phyloP scores from a whole-genome alignment of 2,329 filamentous ascomycete species.

The Scytalidium lignicola region DNA sequence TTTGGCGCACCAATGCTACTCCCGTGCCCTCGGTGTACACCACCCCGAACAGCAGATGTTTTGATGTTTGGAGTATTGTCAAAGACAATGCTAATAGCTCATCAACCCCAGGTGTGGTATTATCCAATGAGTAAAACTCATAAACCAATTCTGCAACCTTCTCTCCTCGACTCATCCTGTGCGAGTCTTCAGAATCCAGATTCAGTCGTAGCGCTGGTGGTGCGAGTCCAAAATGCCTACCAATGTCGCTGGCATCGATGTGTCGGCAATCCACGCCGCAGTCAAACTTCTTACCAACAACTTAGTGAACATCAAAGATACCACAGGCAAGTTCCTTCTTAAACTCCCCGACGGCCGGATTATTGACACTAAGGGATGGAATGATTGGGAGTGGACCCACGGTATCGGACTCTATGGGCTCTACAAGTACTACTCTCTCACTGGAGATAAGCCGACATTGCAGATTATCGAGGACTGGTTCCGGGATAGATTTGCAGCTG shows the following conservation, averaged over 20 bases:
- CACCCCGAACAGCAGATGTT: too few species aligned
- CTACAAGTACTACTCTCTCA: slow-evolving; percentile 76
- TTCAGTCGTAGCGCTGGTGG: too few species aligned
- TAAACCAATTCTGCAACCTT: too few species aligned
- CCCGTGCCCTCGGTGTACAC: too few species aligned
- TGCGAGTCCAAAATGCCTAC: slow-evolving; percentile 35
- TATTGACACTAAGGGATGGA: slow-evolving; percentile 82
- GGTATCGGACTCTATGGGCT: slow-evolving; percentile 76
- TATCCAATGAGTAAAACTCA: too few species aligned
- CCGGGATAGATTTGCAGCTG: slow-evolving; percentile 45
- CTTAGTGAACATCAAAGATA: slow-evolving; percentile 72
- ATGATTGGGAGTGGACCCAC: slow-evolving; percentile 80
- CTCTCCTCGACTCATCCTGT: too few species aligned
- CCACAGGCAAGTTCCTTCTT: slow-evolving; percentile 68
- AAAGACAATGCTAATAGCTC: too few species aligned
- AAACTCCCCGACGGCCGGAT: slow-evolving; percentile 66
- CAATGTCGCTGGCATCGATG: slow-evolving; percentile 32
- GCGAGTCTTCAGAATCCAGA: too few species aligned
- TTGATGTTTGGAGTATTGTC: too few species aligned
- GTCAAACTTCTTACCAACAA: slow-evolving; percentile 67
- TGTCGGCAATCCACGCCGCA: slow-evolving; percentile 42
- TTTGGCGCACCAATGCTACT: neutral
- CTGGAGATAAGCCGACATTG: slow-evolving; percentile 54
- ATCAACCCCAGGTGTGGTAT: too few species aligned
- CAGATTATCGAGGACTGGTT: slow-evolving; percentile 72